A percentile compares a stretch with the other conserved stretches of the same genome.
Conservation (phyloP, 2,329 filamentous ascomycete genomes). For the Fonsecaea erecta region DNA sequence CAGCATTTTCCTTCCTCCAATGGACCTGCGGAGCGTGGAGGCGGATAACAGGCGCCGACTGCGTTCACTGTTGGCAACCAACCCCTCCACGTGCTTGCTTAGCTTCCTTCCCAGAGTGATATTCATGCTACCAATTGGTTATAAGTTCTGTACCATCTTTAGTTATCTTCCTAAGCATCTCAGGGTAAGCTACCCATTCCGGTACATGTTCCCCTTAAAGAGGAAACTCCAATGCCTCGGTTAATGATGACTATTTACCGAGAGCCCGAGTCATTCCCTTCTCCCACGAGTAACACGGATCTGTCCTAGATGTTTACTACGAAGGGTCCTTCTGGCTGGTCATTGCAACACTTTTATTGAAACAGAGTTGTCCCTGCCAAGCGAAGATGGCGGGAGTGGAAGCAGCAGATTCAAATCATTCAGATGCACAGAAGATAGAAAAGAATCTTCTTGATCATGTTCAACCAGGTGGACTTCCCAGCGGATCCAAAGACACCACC, state of each 20-base stretch:
- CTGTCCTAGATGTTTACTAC: background rate
- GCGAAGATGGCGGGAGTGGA: background rate
- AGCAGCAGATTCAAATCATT: background rate
- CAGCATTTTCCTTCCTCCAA: background rate
- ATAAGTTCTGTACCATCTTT: background rate
- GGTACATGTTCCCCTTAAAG: background rate
- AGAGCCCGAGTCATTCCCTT: background rate
- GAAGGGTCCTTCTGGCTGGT: background rate
- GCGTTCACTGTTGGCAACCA: too few species aligned
- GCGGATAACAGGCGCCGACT: background rate
- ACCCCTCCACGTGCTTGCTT: background rate
- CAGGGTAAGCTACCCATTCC: background rate
- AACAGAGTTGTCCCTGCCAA: background rate
- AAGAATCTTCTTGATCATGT: background rate
- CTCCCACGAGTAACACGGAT: background rate
- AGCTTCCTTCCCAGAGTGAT: background rate
- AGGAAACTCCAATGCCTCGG: background rate
- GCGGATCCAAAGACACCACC: background rate
- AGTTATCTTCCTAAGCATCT: background rate
- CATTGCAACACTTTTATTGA: background rate
- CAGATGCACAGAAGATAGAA: background rate
- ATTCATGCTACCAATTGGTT: background rate
- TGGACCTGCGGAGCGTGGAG: background rate
- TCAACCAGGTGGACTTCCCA: background rate
- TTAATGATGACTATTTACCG: background rate